Evolutionary conservation across 768 basidiomycete species (phyloP), one percentile per base, ranked within the genome.

Genomic region (Mrakia hoshinonis): DNA sequence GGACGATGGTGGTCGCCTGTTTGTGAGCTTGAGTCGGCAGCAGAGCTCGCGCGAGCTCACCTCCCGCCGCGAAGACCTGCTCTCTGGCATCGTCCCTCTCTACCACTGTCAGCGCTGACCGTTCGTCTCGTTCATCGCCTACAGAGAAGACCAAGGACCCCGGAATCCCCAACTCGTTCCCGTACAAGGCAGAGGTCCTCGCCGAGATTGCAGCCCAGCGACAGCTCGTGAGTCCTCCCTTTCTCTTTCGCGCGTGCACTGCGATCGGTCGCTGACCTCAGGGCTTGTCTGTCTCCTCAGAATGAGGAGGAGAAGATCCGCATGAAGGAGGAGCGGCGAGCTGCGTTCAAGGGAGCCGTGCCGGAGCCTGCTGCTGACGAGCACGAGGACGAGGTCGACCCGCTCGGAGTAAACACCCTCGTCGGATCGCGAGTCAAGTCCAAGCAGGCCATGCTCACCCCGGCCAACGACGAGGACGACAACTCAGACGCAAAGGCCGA

Each of bases 181-280:
- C 91, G 4, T 93, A 88, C 84, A 97, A 95, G 81, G 93, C 94
- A 76, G 87, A 92, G 80, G 89, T 97, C 74, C 82, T 97, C 36
- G 93, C 92, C 5, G 93, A 97, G 76, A 84, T 95, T 65, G 87
- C 88, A 55, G 89, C 90, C 75, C 85, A 90, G 77, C 86, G 92
- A 73, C 83, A 89, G 76, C 80, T 83, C 74, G 92, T 92, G 76
- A 76, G 85, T 79, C 38, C 12, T 29, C 36, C 9, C 51, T 4
- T 54, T 62, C 34, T 60, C 24, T 51, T 67, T 49, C 55, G 1
- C 22, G 61, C 52, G 34, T 47, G 12, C 52, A 58, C 15, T 67
- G 38, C 49, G 31, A 24, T 43, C 67, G 15, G 3, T 11, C n/a
- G 29, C 12, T 20, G 4, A 13, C 0, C 64, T 38, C 12, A 36